These are phyloP conservation scores for Croton setiger DNA, from an alignment of 441 rosid species.

Conservation along the genomic window DNA sequence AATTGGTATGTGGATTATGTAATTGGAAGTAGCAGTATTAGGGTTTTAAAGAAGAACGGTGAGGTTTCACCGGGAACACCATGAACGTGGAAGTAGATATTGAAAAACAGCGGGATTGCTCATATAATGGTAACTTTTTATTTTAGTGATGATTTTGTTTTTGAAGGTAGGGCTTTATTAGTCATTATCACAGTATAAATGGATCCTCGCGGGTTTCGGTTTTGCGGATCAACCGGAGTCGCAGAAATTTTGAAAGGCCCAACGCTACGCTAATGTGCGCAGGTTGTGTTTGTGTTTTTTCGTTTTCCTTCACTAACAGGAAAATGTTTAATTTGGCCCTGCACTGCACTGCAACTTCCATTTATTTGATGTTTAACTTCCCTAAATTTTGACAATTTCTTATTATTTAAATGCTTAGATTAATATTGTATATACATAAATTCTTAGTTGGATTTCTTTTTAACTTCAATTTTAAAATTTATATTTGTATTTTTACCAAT, in stretches of 20 bases:
- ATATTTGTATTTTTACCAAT: too few relatives aligned
- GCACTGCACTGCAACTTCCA: too few relatives aligned
- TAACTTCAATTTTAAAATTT: too few relatives aligned
- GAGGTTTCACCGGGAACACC: conserved; percentile 20
- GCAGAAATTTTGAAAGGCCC: background rate
- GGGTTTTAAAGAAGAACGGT: conserved; percentile 29
- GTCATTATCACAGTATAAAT: background rate
- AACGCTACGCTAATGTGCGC: background rate
- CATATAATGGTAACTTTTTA: background rate
- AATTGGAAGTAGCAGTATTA: conserved; percentile 7
- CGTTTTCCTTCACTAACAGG: too few relatives aligned
- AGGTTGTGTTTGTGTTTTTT: too few relatives aligned
- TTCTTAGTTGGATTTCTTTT: too few relatives aligned
- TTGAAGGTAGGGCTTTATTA: background rate
- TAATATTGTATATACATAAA: too few relatives aligned
- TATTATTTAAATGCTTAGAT: too few relatives aligned
- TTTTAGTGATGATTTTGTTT: background rate
- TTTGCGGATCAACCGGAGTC: conserved; percentile 11
- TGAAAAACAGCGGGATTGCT: conserved; percentile 8
- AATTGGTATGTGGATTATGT: background rate
- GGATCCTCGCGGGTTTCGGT: background rate
- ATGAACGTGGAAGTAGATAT: conserved; percentile 1
- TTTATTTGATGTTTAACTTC: too few relatives aligned
- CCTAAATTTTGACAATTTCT: too few relatives aligned
- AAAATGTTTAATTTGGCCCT: too few relatives aligned